Evolutionary conservation across 306 rosid genomes (phyloP).

Genomic region (Trifolium pratense): DNA sequence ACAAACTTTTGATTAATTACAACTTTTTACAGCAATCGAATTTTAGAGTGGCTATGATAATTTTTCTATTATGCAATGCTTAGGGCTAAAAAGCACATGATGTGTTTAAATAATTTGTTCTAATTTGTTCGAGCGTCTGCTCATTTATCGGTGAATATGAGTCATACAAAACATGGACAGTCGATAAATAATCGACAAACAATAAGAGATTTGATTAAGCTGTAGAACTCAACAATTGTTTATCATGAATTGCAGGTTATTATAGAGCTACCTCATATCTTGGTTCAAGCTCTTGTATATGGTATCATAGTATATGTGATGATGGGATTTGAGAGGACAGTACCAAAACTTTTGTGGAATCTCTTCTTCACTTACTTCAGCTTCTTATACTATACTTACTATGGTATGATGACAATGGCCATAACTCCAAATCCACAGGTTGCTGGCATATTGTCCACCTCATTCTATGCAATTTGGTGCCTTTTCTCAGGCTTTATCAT

Average conservation of each 20-base stretch:
- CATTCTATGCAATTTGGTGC: conserved; percentile 77
- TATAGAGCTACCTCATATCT: conserved; percentile 71
- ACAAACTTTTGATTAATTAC: too few species aligned
- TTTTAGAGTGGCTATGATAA: neutral
- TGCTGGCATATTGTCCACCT: conserved; percentile 60
- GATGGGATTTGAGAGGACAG: conserved; percentile 79
- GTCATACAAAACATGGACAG: neutral
- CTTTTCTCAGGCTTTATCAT: conserved; percentile 79
- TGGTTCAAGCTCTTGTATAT: conserved; percentile 63
- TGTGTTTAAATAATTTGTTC: neutral
- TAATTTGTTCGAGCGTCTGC: neutral
- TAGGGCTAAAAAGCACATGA: neutral
- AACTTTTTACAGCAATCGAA: too few species aligned
- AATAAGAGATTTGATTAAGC: neutral
- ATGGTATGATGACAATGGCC: conserved; percentile 89
- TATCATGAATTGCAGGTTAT: conserved; percentile 55
- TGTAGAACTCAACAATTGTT: neutral
- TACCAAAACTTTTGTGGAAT: conserved; percentile 69
- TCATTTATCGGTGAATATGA: neutral
- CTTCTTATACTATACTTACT: conserved; percentile 65
- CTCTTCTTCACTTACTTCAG: conserved; percentile 74
- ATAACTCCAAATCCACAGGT: conserved; percentile 67
- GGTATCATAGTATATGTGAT: conserved; percentile 73
- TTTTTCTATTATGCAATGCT: neutral
- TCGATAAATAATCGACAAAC: neutral